A percentile compares a stretch with the other conserved stretches of the same genome.
Evolutionary conservation across 192 early-diverging fungal species (phyloP).

Genomic region (Coemansia sp.): DNA sequence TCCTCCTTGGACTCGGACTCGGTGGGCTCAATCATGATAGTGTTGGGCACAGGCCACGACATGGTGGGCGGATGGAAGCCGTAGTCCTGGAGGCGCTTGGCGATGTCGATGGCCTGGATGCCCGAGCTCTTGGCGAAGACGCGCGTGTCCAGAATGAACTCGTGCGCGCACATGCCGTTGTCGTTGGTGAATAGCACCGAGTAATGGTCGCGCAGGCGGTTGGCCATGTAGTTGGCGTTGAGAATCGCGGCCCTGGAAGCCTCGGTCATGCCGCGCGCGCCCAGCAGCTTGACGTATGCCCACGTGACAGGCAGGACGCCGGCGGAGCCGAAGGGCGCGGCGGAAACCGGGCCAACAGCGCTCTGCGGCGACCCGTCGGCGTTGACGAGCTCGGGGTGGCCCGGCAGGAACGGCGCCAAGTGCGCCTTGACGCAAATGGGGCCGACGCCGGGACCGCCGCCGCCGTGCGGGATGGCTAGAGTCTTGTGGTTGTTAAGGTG

Average conservation of each 20-base stretch:
- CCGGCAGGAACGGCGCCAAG: constrained; percentile 89
- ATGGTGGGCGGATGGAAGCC: constrained; percentile 99
- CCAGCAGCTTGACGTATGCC: constrained; percentile 99
- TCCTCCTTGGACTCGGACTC: constrained; percentile 94
- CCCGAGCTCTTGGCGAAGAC: constrained; percentile 79
- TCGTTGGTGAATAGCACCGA: constrained; percentile 90
- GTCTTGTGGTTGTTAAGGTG: constrained; percentile 99
- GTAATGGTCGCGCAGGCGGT: constrained; percentile 89
- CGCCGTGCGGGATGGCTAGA: constrained; percentile 98
- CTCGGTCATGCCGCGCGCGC: constrained; percentile 84
- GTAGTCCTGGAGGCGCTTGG: constrained; percentile 98
- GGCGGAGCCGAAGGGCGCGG: constrained; percentile 96
- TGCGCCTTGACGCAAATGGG: constrained; percentile 94
- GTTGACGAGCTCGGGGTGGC: constrained; percentile 79
- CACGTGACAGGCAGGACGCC: constrained; percentile 97
- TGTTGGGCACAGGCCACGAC: constrained; percentile 99
- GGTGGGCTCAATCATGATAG: constrained; percentile 99
- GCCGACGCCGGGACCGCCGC: constrained; percentile 98
- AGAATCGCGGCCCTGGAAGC: constrained; percentile 91
- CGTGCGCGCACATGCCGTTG: constrained; percentile 96
- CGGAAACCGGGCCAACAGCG: constrained; percentile 90
- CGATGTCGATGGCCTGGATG: constrained; percentile 95
- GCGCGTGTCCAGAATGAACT: constrained; percentile 97
- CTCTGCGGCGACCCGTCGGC: constrained; percentile 65
- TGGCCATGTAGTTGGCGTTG: constrained; percentile 99